Base-by-base conservation (phyloP, 805 yeast genomes). In the Candida mattraensis region DNA sequence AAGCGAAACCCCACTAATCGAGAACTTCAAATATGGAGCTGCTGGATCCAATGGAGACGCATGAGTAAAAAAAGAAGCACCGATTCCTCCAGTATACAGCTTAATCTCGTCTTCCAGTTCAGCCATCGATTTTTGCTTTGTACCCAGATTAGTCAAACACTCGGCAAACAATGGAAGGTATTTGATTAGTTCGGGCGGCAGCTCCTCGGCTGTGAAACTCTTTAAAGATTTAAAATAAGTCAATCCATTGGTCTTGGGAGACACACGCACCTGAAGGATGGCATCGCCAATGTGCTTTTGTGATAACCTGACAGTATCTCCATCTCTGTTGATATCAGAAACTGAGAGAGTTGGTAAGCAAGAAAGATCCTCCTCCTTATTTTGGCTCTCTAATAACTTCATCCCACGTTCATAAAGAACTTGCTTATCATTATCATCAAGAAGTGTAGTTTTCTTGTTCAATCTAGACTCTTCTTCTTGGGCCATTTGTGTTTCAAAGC, bases 101-200 rank as follows among this genome's bases (percentile, higher is more conserved):
- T 83, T 86, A 48, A 93, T 88, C 28, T 80, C 78, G 47, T 89
- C 88, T 54, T 91, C 98, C 39, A 93, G 72, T 23, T 80, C 83
- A 15, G 87, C 84, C 74, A 86, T 86, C 0, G 82, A 56, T 40
- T 82, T 79, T 7, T 60, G 52, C 6, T 66, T 56, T 1, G 99
- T 91, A n/a, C 99, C 99, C 44, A 93, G 68, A 54, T 81, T 87
- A 3, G 95, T 83, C 42, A 93, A 65, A 30, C 95, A 83, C 18
- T 81, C 83, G 7, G 83, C 67, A 62, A 85, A 93, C 28, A 93
- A 58, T 0, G 96, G 85, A 42, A 93, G 57, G 47, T 75, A 88
- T 23, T 82, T 79, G 36, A 81, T 71, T 30, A 85, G 66, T 5
- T 78, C 76, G 3, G 62, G 46, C 9, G 95, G 91, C 5, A 91